Evolutionary conservation across 2,329 filamentous ascomycete genomes (phyloP), one percentile per base, ranked within the genome.

Genomic region (Venturia nashicola): DNA sequence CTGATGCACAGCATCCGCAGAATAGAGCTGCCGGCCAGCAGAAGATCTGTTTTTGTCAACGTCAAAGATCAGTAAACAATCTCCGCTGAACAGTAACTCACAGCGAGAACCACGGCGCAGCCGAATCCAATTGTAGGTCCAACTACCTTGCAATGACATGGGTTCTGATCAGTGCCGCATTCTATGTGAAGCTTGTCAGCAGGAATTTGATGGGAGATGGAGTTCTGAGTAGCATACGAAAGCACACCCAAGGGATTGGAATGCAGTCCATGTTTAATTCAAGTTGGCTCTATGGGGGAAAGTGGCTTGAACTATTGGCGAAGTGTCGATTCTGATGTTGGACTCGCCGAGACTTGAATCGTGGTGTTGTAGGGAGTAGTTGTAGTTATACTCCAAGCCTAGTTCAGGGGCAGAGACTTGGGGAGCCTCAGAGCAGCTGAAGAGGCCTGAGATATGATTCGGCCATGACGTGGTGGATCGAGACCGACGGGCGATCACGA

Each of bases 21-120:
- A 84, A 76, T 27, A 84, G 71, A 0, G 80, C 78, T 5, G 78
- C 80, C 2, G 82, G 82, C 76, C 80, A 84, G 66, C 81, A 83
- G 40, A 83, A 67, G 16, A 82, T 71, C 80, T 82, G 63, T 46
- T 61, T 3, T 59, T 55, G 14, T 60, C 64, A 40, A 18, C 20
- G 14, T 34, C 48, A 7, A 12, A 20, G 2, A 5, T 20, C 23
- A 11, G 32, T 64, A 42, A 39, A 11, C 27, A 65, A 36, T 39
- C 64, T 60, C 39, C 61, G 43, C 61, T 61, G 23, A 46, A n/a
- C 32, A n/a, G 57, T 64, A 12, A 74, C 78, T 65, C 75, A 83
- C 79, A 60, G 80, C 81, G 66, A 79, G 74, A 61, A 78, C 72
- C 48, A 84, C 72, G 1, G 78, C 79, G 61, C 77, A 71, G 11